Evolutionary conservation across 768 basidiomycete genomes (phyloP).

Genomic region (Tricholoma matsutake): DNA sequence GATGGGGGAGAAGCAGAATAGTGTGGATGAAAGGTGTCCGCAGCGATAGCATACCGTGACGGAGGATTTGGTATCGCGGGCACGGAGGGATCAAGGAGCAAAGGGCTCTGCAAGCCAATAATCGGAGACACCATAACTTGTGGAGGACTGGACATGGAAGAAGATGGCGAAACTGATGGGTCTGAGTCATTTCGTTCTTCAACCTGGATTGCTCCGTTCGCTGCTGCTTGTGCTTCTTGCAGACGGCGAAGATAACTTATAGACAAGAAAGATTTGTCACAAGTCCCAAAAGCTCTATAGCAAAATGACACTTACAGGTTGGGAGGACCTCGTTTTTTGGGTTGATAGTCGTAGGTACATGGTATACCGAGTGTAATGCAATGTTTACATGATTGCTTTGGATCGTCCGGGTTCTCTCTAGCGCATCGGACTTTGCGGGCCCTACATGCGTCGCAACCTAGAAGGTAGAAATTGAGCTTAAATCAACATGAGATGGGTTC

Average conservation of each 20-base stretch:
- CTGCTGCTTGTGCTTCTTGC: constrained; percentile 72
- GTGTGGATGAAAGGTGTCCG: constrained; percentile 62
- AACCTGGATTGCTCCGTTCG: constrained; percentile 35
- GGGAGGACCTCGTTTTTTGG: constrained; percentile 90
- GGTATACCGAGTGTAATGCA: constrained; percentile 78
- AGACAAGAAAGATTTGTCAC: constrained; percentile 5
- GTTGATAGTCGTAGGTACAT: constrained; percentile 91
- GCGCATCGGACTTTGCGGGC: constrained; percentile 86
- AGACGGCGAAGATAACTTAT: constrained; percentile 72
- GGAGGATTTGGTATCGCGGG: constrained; percentile 52
- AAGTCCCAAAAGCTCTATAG: not conserved
- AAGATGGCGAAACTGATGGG: constrained; percentile 41
- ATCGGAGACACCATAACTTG: constrained; percentile 46
- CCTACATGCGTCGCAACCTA: constrained; percentile 85
- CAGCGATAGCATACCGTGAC: constrained; percentile 67
- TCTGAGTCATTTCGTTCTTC: constrained; percentile 37
- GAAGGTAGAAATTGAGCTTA: constrained; percentile 13
- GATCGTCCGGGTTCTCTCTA: constrained; percentile 73
- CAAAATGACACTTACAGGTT: constrained; percentile 61
- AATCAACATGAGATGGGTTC: not conserved
- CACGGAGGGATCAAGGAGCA: constrained; percentile 53
- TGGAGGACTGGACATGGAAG: constrained; percentile 47
- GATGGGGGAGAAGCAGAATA: constrained; percentile 41
- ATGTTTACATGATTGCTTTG: constrained; percentile 82
- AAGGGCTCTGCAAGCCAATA: constrained; percentile 41